phyloP scores from a whole-genome alignment of 2,329 filamentous ascomycete genomes.

The Fusarium phyllophilum region DNA sequence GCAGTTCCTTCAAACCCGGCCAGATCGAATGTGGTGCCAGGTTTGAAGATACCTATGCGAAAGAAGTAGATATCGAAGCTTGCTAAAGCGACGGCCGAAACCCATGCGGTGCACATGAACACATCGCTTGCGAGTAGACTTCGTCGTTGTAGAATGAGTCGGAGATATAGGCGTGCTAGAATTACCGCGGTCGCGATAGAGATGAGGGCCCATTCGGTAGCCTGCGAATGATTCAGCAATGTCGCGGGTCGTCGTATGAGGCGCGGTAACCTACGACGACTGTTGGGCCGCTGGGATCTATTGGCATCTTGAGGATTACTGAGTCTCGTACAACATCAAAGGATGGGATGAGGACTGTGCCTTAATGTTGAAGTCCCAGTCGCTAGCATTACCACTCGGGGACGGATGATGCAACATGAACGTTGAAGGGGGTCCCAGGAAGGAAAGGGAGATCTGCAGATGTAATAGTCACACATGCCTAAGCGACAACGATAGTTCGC shows the following conservation, averaged over 20 bases:
- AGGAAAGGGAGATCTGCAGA: not conserved
- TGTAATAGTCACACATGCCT: not conserved
- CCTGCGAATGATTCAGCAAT: not conserved
- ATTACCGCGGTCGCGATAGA: constrained; percentile 1
- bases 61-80: not conserved
- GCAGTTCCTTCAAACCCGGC: not conserved
- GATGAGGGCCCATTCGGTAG: constrained; percentile 9
- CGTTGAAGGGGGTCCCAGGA: not conserved
- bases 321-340: not conserved
- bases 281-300: not conserved
- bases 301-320: not conserved
- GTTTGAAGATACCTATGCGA: not conserved
- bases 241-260: rapidly evolving
- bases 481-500: not conserved
- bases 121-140: constrained; percentile 12
- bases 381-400: not conserved
- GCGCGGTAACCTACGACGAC: not conserved
- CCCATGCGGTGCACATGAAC: constrained; percentile 24
- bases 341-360: too few species aligned
- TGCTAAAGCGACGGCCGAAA: not conserved
- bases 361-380: not conserved
- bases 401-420: not conserved
- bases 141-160: constrained; percentile 2
- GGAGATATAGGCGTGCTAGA: constrained; percentile 9
- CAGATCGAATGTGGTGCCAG: not conserved